These are phyloP conservation scores for Solanum commersonii DNA, from an alignment of 257 asterid genomes.

Conservation along the genomic window DNA sequence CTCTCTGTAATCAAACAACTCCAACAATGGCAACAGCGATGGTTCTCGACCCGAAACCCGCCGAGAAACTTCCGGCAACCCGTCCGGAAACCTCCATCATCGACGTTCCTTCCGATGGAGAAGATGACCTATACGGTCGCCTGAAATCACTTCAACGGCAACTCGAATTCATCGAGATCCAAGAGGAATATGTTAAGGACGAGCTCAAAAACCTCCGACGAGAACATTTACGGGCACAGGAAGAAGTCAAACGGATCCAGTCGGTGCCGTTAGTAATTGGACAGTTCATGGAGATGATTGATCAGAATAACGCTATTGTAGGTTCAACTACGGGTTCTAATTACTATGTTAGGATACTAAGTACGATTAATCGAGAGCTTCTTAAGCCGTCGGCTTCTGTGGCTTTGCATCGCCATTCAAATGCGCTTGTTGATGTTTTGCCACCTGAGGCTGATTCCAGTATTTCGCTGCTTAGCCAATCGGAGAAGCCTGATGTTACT, in stretches of 20 bases:
- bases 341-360: slow-evolving; percentile 61
- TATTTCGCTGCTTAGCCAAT: slow-evolving; percentile 70
- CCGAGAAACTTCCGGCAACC: slow-evolving; percentile 18
- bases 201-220: slow-evolving; percentile 74
- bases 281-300: slow-evolving; percentile 93
- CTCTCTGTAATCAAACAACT: neutral
- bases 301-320: slow-evolving; percentile 67
- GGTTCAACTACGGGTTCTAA: slow-evolving; percentile 84
- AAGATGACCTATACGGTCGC: slow-evolving; percentile 66
- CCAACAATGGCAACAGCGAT: slow-evolving; percentile 35
- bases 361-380: slow-evolving; percentile 69
- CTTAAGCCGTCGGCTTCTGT: slow-evolving; percentile 80
- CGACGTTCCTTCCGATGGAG: slow-evolving; percentile 17
- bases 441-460: slow-evolving; percentile 88
- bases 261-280: slow-evolving; percentile 81
- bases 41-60: slow-evolving; percentile 38
- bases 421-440: slow-evolving; percentile 72
- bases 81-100: slow-evolving; percentile 4
- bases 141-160: slow-evolving; percentile 66
- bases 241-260: slow-evolving; percentile 84
- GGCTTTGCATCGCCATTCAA: slow-evolving; percentile 72
- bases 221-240: slow-evolving; percentile 68
- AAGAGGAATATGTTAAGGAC: slow-evolving; percentile 74
- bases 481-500: slow-evolving; percentile 77
- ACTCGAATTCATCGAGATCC: slow-evolving; percentile 71